Evolutionary conservation across 371 early-diverging fungal species (phyloP).

Genomic region (Mucor circinelloides): DNA sequence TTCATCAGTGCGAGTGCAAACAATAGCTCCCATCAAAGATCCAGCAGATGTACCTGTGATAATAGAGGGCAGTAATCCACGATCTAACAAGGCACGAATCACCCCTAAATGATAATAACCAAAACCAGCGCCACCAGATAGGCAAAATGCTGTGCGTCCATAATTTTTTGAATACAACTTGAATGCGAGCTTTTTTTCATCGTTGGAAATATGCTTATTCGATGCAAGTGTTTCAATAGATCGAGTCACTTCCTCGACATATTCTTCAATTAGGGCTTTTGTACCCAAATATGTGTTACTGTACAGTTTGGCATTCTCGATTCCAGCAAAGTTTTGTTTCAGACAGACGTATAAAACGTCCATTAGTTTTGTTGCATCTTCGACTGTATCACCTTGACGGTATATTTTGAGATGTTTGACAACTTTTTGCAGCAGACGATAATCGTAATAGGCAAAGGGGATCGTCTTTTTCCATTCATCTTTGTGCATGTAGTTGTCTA

Average conservation of each 20-base stretch:
- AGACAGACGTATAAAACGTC: constrained; percentile 67
- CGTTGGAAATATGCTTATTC: constrained; percentile 43
- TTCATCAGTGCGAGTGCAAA: constrained; percentile 80
- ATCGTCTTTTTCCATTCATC: constrained; percentile 74
- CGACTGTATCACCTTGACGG: constrained; percentile 30
- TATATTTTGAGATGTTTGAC: constrained; percentile 49
- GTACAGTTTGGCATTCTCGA: constrained; percentile 79
- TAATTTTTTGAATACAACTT: constrained; percentile 75
- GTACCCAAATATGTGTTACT: constrained; percentile 79
- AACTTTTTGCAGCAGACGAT: constrained; percentile 68
- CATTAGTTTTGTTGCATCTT: constrained; percentile 41
- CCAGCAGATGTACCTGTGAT: constrained; percentile 91
- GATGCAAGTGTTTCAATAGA: constrained; percentile 68
- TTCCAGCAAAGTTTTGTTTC: constrained; percentile 81
- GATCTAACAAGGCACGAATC: constrained; percentile 74
- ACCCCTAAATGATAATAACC: constrained; percentile 84
- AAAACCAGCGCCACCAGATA: constrained; percentile 90
- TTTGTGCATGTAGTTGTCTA: constrained; percentile 73
- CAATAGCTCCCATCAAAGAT: constrained; percentile 74
- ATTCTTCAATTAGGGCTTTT: constrained; percentile 76
- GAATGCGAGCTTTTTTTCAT: constrained; percentile 75
- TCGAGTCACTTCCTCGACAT: constrained; percentile 74
- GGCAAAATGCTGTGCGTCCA: constrained; percentile 87
- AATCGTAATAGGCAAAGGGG: constrained; percentile 70
- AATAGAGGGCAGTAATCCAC: constrained; percentile 78